Evolutionary conservation across 306 rosid species (phyloP).

Genomic region (Canavalia ensiformis): DNA sequence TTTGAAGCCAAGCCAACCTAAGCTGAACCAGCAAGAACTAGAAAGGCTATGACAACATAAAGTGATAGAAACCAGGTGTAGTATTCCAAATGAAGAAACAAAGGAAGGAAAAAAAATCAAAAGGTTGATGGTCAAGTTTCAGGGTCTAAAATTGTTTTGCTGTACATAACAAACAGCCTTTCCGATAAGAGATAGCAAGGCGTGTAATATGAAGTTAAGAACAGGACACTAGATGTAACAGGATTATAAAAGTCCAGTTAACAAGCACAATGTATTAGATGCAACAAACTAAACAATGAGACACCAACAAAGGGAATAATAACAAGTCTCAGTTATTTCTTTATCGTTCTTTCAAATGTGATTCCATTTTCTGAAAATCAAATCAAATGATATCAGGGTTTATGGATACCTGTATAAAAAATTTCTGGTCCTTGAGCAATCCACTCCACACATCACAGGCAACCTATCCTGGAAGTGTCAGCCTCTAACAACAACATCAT

Average conservation of each 20-base stretch:
- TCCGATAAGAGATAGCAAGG: neutral
- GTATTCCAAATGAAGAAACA: neutral
- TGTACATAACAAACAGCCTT: neutral
- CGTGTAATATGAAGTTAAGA: neutral
- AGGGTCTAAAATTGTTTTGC: neutral
- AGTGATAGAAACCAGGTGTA: neutral
- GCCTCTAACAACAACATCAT: neutral
- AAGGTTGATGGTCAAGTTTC: neutral
- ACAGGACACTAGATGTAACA: neutral
- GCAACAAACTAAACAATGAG: constrained; percentile 4
- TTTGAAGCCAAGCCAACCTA: constrained; percentile 22
- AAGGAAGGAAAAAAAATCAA: neutral
- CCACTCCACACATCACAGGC: constrained; percentile 32
- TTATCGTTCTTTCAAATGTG: neutral
- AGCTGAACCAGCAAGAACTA: neutral
- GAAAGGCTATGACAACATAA: neutral
- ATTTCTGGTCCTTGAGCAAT: neutral
- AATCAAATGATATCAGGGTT: constrained; percentile 7
- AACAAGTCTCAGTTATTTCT: constrained; percentile 1
- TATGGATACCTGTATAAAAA: constrained; percentile 7
- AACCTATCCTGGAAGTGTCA: constrained; percentile 13
- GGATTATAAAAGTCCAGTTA: neutral
- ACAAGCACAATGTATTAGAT: neutral
- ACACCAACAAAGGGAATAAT: neutral
- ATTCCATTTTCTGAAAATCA: constrained; percentile 9